These are phyloP conservation scores for Hymenoscyphus fructigenus DNA, from an alignment of 2,329 filamentous ascomycete species.

Conservation along the genomic window DNA sequence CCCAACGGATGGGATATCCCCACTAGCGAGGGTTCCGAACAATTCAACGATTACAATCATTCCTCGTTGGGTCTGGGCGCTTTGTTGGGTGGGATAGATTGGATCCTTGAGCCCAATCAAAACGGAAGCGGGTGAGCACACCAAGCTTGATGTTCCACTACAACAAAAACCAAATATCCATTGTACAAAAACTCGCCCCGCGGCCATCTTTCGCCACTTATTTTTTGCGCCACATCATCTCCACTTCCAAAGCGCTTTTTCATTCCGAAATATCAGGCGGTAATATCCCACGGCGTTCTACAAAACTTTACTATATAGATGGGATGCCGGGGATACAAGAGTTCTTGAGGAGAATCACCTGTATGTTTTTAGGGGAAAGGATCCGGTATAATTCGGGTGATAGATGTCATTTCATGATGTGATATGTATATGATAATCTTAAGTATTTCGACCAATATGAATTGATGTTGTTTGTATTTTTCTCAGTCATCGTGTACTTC, in stretches of 20 bases:
- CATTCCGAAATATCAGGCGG: not conserved
- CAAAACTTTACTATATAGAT: not conserved
- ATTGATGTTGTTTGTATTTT: not conserved
- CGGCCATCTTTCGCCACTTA: not conserved
- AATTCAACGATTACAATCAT: not conserved
- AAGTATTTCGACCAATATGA: not conserved
- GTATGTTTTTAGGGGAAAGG: not conserved
- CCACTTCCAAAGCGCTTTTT: not conserved
- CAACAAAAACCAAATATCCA: not conserved
- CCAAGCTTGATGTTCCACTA: not conserved
- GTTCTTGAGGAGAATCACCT: not conserved
- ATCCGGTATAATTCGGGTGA: not conserved
- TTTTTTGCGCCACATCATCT: not conserved
- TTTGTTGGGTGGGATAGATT: slow-evolving; percentile 1
- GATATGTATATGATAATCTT: not conserved
- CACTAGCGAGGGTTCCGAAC: not conserved
- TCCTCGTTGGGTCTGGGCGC: not conserved
- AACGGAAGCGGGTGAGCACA: not conserved
- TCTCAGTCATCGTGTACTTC: not conserved
- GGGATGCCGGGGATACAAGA: not conserved
- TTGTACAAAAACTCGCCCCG: too few relatives aligned
- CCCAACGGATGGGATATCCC: not conserved
- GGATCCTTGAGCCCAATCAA: not conserved
- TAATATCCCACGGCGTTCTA: not conserved
- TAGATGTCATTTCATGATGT: not conserved